A percentile compares a stretch with the other conserved stretches of the same genome.
These are phyloP conservation scores for Coffea humblotiana DNA, from an alignment of 305 asterid species.

Conservation along the genomic window DNA sequence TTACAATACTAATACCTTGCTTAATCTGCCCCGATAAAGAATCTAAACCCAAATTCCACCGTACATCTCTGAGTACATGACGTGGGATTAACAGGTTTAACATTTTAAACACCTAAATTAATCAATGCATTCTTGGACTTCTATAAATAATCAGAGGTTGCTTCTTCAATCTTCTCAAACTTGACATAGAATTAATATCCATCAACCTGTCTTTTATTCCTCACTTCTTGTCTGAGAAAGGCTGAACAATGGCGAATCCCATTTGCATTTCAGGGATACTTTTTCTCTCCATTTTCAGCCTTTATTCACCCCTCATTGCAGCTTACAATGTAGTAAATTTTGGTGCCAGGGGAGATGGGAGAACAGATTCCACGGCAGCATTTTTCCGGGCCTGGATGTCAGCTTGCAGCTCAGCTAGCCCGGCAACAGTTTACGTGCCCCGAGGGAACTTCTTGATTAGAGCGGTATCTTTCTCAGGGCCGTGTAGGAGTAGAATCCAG, in stretches of 20 bases:
- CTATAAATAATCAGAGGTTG: slow-evolving; percentile 8
- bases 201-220: not conserved
- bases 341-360: slow-evolving; percentile 76
- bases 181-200: not conserved
- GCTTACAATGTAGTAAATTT: slow-evolving; percentile 55
- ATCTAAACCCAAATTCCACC: not conserved
- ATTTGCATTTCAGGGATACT: slow-evolving; percentile 13
- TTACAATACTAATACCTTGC: not conserved
- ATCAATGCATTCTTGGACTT: not conserved
- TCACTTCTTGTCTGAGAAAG: not conserved
- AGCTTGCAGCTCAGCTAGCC: slow-evolving; percentile 53
- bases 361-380: slow-evolving; percentile 58
- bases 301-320: slow-evolving; percentile 16
- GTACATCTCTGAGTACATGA: slow-evolving; percentile 8
- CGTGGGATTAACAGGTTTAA: slow-evolving; percentile 4
- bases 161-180: not conserved
- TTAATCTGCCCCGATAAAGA: not conserved
- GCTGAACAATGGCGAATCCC: slow-evolving; percentile 24
- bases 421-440: slow-evolving; percentile 59
- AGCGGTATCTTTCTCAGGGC: slow-evolving; percentile 50
- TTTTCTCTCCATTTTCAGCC: slow-evolving; percentile 13
- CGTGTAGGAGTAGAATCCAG: slow-evolving; percentile 49
- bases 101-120: not conserved
- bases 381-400: slow-evolving; percentile 65
- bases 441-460: slow-evolving; percentile 49